phyloP scores from a whole-genome alignment of 257 asterid genomes.

The Nicotiana obtusifolia region DNA sequence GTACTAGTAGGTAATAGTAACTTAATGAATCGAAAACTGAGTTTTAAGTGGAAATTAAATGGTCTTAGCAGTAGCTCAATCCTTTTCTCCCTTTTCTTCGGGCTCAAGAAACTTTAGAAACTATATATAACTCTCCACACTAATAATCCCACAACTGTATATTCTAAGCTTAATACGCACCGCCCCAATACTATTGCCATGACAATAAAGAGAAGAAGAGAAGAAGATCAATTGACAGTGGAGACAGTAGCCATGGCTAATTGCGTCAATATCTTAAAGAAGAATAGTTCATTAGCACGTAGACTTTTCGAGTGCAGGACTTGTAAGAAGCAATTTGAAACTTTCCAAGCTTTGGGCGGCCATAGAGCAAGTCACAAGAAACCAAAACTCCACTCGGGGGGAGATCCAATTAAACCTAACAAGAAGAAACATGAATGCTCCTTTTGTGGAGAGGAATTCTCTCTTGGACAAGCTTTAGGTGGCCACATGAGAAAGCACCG shows the following conservation, averaged over 20 bases:
- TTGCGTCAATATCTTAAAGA: background rate
- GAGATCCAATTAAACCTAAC: background rate
- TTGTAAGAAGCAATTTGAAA: constrained; percentile 18
- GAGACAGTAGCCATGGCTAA: constrained; percentile 17
- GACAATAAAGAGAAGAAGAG: constrained; percentile 2
- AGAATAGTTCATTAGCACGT: background rate
- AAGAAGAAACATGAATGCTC: background rate
- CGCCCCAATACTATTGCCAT: background rate
- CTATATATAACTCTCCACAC: background rate
- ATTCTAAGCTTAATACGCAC: no score
- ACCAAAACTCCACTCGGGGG: background rate
- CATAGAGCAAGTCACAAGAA: constrained; percentile 35
- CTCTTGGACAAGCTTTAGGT: constrained; percentile 6
- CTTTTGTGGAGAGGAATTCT: background rate
- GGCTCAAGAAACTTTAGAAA: background rate
- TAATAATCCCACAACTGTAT: background rate
- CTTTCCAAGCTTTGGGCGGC: constrained; percentile 37
- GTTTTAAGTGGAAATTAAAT: background rate
- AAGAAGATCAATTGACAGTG: background rate
- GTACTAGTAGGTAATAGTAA: no score
- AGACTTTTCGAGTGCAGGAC: constrained; percentile 28
- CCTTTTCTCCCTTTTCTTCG: background rate
- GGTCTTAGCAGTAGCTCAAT: background rate
- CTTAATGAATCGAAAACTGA: no score
- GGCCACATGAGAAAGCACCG: constrained; percentile 7